Percentiles rank a stretch among this genome's conserved stretches.
These are phyloP conservation scores for Globisporangium alternatum DNA, from an alignment of 352 stramenopile species.

Conservation along the genomic window DNA sequence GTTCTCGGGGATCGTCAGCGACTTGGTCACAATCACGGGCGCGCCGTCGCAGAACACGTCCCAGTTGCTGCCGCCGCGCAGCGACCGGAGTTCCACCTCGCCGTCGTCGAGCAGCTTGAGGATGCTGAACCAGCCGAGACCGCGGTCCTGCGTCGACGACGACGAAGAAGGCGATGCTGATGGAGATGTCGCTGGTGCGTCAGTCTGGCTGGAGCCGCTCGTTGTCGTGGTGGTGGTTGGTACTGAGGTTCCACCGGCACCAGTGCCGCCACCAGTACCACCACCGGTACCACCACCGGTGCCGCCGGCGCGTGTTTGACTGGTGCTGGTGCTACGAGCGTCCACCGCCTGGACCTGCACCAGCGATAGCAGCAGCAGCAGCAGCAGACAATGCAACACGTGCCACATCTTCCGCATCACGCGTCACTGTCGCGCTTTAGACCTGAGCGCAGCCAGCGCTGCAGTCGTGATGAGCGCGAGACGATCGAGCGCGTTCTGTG, in stretches of 20 bases:
- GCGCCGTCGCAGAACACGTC: constrained; percentile 2
- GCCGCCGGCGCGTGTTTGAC: not conserved
- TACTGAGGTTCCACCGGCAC: too few relatives aligned
- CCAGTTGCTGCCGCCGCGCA: constrained; percentile 2
- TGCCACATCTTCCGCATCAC: too few relatives aligned
- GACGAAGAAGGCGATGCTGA: too few relatives aligned
- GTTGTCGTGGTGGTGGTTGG: too few relatives aligned
- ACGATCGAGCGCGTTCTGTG: too few relatives aligned
- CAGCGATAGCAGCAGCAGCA: too few relatives aligned
- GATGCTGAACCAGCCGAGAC: not conserved
- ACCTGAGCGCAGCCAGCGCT: too few relatives aligned
- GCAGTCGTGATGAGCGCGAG: too few relatives aligned
- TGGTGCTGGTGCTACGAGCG: not conserved
- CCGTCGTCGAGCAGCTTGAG: constrained; percentile 9
- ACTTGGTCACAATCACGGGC: constrained; percentile 9
- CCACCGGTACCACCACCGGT: not conserved
- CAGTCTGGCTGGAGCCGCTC: not conserved
- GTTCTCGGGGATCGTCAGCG: not conserved
- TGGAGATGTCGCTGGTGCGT: not conserved
- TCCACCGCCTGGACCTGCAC: not conserved
- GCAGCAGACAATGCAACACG: too few relatives aligned
- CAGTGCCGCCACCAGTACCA: not conserved
- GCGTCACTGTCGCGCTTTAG: too few relatives aligned
- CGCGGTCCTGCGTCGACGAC: not conserved
- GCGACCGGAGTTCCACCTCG: constrained; percentile 3